Base-by-base conservation (phyloP, 164 flowering plant genomes). In the Paratinospora sagittata region DNA sequence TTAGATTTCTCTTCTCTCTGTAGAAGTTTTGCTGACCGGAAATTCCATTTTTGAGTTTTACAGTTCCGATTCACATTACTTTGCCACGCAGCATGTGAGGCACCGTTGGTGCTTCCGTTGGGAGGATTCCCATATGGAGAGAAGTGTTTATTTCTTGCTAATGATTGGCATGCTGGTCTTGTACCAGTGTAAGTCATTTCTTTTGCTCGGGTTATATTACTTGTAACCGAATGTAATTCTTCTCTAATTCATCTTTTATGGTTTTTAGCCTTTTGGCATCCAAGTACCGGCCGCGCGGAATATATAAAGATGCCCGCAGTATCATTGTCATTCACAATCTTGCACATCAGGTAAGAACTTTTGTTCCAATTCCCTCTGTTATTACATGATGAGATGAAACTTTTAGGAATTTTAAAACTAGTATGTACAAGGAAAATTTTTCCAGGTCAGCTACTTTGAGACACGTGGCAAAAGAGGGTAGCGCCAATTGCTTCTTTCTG, bases 111-210 rank as follows among this genome's bases (percentile, higher is more conserved):
- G 68, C 95, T 95, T 82, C 94, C 96, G 41, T 68, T 92, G 75
- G 97, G 98, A 68, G 97, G 98, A 37, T 89, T 71, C 66, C 90
- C 90, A 41, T 92, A 88, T 78, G 98, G 98, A 16, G 94, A 92
- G 79, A 92, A 92, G 71, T 92, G 92, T 68, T 66, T 95, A 71
- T 95, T 95, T 82, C 87, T 92, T 67, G 97, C 85, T 60, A 95
- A 95, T 81, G 98, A 95, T 66, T 95, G 98, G 98, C 98, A 92
- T 77, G 97, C 97, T 70, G 82, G 97, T 71, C 92, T 95, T 68
- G 98, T 95, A 21, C 97, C 98, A 36, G 85, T 89, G 98, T 92
- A 88, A 62, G 90, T 80, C 60, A 26, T 71, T 72, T n/a, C 3
- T 52, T 52, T 3, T 52, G 43, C 58, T 11, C 41, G 17, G 17